Base-by-base conservation (phyloP, 768 basidiomycete species). In the Lepiota subincarnata region DNA sequence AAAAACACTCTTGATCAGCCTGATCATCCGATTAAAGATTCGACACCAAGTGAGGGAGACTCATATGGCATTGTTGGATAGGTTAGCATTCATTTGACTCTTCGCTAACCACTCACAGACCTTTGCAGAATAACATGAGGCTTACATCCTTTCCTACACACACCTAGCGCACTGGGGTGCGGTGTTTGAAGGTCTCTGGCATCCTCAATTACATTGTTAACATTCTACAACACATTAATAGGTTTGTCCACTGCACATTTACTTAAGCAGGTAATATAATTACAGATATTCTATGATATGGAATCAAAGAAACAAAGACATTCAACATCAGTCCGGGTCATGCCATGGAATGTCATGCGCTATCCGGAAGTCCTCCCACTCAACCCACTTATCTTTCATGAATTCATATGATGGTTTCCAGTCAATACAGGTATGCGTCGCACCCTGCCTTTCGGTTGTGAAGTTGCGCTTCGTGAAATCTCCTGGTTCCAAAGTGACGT, bases 401-500 rank as follows among this genome's bases (percentile, higher is more conserved):
- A 62, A 53, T 11, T 64, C 63, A 49, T 73, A 73, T 11, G 68
- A 61, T 13, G 62, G 63, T 11, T 58, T 60, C 76, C 73, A 76
- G 65, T 77, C 74, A 22, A 66, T 57, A 50, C 77, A 78, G 8
- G 68, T 64, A 62, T 75, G 73, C 8, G 70, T 71, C 10, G 68
- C 70, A 1, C 72, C 74, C 6, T 60, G 56, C 49, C 73, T 63
- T 24, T 72, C 62, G 31, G 50, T 57, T 13, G 67, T 66, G 50
- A 73, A 72, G 57, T 74, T 66, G 10, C 69, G 58, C 36, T 57
- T 58, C 19, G 58, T 62, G 47, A 74, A 74, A 50, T 73, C 74
- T 11, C 67, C 76, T 0, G 71, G 71, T 43, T 81, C 79, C 31
- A 82, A 64, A 1, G 78, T 79, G 22, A 73, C 63, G 58, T 80